Evolutionary conservation across 176 grass and related monocot genomes (phyloP), one percentile per base, ranked within the genome.

Genomic region (Triticum urartu): DNA sequence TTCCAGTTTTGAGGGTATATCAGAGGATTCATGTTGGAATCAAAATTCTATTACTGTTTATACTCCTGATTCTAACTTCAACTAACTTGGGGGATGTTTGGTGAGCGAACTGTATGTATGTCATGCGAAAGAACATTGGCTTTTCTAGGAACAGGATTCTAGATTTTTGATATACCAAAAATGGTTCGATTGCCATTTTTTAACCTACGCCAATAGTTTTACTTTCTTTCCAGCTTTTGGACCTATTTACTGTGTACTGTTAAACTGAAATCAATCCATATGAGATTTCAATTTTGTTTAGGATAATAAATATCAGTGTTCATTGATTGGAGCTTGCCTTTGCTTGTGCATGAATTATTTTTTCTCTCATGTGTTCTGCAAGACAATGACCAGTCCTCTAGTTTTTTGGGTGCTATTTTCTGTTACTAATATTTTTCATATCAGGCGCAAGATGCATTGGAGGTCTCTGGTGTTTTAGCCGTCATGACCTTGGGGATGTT

Each of bases 401-500:
- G 60, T 78, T 75, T 86, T 34, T 72, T 48, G 9, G 60, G 75
- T 47, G 14, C 38, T 72, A 28, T 83, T 63, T 63, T 47, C 35
- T 52, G 36, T 69, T 88, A 34, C 11, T 75, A 84, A 84, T 74
- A 54, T 43, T 83, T 5, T 86, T 79, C 21, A 4, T 83, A 75
- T 64, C 87, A 98, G 96, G 93, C 96, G 14, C 96, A 98, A 94
- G 90, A 95, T 88, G 83, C 45, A 39, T 87, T 91, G 39, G 92
- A 98, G 58, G 60, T 98, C 78, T 98, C 96, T 59, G 96, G 96
- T 82, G 92, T 98, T 77, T 81, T 98, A 74, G 89, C 96, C 1
- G 96, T 98, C 72, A 98, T 98, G 96, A 98, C 96, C 77, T 85
- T 98, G 88, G 96, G 96, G 89, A 95, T 98, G 96, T 98, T 86